Base-by-base conservation (phyloP, 495 filamentous ascomycete species). In the Aspergillus leporis region DNA sequence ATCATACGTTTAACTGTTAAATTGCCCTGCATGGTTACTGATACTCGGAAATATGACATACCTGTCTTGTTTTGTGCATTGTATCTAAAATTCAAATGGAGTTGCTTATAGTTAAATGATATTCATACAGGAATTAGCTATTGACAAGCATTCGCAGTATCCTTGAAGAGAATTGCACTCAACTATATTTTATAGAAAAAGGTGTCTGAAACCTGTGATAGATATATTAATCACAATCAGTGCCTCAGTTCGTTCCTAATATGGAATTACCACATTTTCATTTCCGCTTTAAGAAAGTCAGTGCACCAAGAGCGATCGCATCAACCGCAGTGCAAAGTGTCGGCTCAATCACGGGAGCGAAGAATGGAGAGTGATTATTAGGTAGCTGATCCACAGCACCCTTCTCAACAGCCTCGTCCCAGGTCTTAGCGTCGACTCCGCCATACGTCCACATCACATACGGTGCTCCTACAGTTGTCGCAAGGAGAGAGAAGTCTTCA, bases 401-500 rank as follows among this genome's bases (percentile, higher is more conserved):
- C 38, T 76, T 73, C n/a, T 56, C 66, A 52, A 78, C 75, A 36
- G 73, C 77, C 48, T 79, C 65, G 63, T 85, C 78, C 74, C 77
- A 86, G 1, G 62, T 55, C 56, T 74, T 57, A 0, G 61, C 60
- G 43, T 82, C 79, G 16, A 75, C 71, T 0, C 83, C 82, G 2
- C 85, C 85, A 71, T 81, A 84, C 34, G 73, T 71, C 75, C 81
- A 88, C 71, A 84, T 85, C 14, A 74, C 74, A 68, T 76, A 81
- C 22, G 83, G 84, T 21, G 73, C 73, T 0, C 70, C 74, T 5
- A 78, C 77, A 13, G 79, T 75, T 4, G 76, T 83, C 3, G 81
- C 83, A 45, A 87, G 68, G 38, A 80, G 72, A 1, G 78, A 68
- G 61, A 88, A 85, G 60, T 88, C 85, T 64, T 87, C 84, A 64